These are phyloP conservation scores for Ophiosphaerella narmari DNA, from an alignment of 2,329 filamentous ascomycete genomes.

Conservation along the genomic window DNA sequence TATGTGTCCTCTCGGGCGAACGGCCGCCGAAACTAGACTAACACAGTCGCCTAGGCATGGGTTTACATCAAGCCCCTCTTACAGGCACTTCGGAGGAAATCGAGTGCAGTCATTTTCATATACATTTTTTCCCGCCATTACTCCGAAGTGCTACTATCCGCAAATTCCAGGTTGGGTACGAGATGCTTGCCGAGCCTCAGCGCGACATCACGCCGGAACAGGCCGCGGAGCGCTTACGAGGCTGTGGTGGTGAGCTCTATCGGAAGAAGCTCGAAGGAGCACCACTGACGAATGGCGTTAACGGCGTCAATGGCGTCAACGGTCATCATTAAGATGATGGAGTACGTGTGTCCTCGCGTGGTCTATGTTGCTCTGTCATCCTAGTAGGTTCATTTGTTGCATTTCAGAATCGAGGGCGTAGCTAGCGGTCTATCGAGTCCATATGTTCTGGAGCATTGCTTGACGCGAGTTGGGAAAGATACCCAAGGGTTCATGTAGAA, in stretches of 20 bases:
- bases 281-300: constrained; percentile 19
- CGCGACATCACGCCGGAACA: constrained; percentile 97
- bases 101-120: constrained; percentile 86
- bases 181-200: constrained; percentile 97
- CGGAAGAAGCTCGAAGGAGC: constrained; percentile 59
- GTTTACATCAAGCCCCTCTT: constrained; percentile 92
- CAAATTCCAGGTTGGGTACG: constrained; percentile 96
- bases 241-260: constrained; percentile 82
- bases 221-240: constrained; percentile 76
- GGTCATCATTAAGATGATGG: constrained; percentile 13
- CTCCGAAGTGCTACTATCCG: constrained; percentile 89
- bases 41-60: constrained; percentile 65
- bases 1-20: constrained; percentile 47
- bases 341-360: background rate
- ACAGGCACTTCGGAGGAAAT: constrained; percentile 81
- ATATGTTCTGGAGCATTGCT: background rate
- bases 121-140: constrained; percentile 97
- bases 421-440: background rate
- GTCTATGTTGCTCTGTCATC: too few relatives aligned
- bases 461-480: background rate
- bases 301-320: constrained; percentile 18
- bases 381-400: background rate
- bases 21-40: constrained; percentile 4
- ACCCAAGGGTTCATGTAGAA: constrained; percentile 1
- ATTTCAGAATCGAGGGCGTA: constrained; percentile 1